Percentiles rank a stretch among this genome's conserved stretches.
These are phyloP conservation scores for Schizonepeta tenuifolia DNA, from an alignment of 257 asterid species.

Conservation along the genomic window DNA sequence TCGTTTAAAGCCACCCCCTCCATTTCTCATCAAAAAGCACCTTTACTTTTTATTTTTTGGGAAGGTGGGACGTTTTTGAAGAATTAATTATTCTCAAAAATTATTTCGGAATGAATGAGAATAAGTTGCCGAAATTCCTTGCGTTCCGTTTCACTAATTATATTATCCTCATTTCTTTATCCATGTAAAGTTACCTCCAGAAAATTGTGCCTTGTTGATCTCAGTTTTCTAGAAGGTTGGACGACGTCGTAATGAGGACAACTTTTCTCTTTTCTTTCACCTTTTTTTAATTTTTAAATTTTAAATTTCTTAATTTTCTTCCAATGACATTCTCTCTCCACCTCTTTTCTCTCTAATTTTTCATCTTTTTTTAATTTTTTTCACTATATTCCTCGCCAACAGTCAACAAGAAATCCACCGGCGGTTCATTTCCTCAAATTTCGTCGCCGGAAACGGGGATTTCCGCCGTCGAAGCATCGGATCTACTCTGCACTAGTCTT, in stretches of 20 bases:
- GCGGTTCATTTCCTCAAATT: slow-evolving; percentile 31
- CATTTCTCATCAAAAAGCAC: too few relatives aligned
- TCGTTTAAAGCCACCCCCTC: too few relatives aligned
- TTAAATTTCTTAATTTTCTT: slow-evolving; percentile 1
- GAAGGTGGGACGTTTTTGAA: too few relatives aligned
- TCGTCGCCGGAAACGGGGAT: slow-evolving; percentile 38
- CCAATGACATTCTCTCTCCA: slow-evolving; percentile 27
- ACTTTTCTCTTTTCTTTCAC: slow-evolving; percentile 27
- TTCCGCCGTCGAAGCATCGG: slow-evolving; percentile 30
- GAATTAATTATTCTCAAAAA: too few relatives aligned
- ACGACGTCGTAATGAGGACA: slow-evolving; percentile 39
- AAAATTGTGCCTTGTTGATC: not conserved
- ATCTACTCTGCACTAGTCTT: slow-evolving; percentile 36
- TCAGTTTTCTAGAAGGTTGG: slow-evolving; percentile 4
- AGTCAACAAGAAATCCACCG: slow-evolving; percentile 45
- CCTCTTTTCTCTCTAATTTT: slow-evolving; percentile 9
- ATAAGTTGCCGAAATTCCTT: not conserved
- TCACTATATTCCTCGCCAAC: slow-evolving; percentile 30
- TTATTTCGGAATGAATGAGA: not conserved
- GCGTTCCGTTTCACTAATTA: not conserved
- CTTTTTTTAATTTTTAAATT: not conserved
- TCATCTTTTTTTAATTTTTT: slow-evolving; percentile 10
- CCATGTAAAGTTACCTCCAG: not conserved
- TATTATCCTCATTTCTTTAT: not conserved
- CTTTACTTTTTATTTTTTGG: not conserved